These are phyloP conservation scores for Cicer yamashitae DNA, from an alignment of 306 rosid species.

Conservation along the genomic window DNA sequence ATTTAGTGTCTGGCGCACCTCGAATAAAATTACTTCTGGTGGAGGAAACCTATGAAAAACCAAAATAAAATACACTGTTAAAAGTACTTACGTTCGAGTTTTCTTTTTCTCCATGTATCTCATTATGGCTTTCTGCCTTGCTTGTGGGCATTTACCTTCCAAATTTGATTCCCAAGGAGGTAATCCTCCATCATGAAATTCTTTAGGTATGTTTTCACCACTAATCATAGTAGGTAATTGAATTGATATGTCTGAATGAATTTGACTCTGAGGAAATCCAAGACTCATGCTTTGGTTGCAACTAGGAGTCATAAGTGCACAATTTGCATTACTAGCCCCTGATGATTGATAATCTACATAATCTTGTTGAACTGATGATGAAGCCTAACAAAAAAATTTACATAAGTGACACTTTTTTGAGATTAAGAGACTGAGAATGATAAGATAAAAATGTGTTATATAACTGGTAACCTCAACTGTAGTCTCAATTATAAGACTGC, in stretches of 20 bases:
- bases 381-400: conserved; percentile 62
- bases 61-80: conserved; percentile 25
- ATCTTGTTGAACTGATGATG: conserved; percentile 66
- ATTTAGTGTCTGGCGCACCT: no score
- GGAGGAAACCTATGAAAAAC: not conserved
- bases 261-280: conserved; percentile 70
- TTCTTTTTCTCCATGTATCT: conserved; percentile 91
- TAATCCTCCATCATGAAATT: conserved; percentile 60
- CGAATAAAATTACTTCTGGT: no score
- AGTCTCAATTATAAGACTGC: conserved; percentile 54
- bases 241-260: conserved; percentile 63
- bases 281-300: conserved; percentile 59
- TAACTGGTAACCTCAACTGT: conserved; percentile 62
- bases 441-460: conserved; percentile 28
- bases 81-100: conserved; percentile 68
- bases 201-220: conserved; percentile 68
- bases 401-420: not conserved
- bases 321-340: conserved; percentile 50
- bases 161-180: conserved; percentile 69
- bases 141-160: conserved; percentile 65
- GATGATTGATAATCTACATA: conserved; percentile 60
- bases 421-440: conserved; percentile 19
- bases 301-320: conserved; percentile 56
- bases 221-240: conserved; percentile 61
- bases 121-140: conserved; percentile 82